These are phyloP conservation scores for Cicer arietinum DNA, from an alignment of 306 rosid species.

Conservation along the genomic window DNA sequence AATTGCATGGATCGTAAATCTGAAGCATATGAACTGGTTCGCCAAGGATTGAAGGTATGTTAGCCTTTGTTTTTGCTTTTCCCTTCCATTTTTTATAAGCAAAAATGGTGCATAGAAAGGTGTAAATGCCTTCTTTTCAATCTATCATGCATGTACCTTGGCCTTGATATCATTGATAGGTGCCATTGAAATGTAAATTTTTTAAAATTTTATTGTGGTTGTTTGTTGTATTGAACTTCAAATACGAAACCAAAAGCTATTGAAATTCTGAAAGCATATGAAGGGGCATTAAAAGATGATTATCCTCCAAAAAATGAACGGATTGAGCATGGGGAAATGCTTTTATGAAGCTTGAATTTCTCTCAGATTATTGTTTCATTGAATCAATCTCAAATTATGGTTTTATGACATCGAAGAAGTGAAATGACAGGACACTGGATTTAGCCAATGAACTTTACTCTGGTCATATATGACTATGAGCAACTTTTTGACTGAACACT, in stretches of 20 bases:
- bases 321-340: slow-evolving; percentile 96
- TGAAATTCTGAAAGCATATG: slow-evolving; percentile 97
- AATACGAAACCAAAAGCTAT: slow-evolving; percentile 66
- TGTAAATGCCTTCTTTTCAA: too few relatives aligned
- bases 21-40: too few relatives aligned
- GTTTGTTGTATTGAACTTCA: slow-evolving; percentile 37
- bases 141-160: too few relatives aligned
- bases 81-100: too few relatives aligned
- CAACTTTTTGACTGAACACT: background rate
- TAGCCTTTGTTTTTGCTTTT: too few relatives aligned
- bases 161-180: slow-evolving; percentile 19
- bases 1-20: too few relatives aligned
- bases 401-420: too few relatives aligned
- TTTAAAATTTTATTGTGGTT: slow-evolving; percentile 13
- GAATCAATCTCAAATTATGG: slow-evolving; percentile 14
- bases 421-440: too few relatives aligned
- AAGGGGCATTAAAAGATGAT: slow-evolving; percentile 94
- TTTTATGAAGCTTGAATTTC: slow-evolving; percentile 32
- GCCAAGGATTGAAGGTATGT: too few relatives aligned
- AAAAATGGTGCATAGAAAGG: too few relatives aligned
- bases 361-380: background rate
- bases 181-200: slow-evolving; percentile 20
- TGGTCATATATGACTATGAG: too few relatives aligned
- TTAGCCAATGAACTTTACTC: too few relatives aligned
- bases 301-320: slow-evolving; percentile 92